Percentiles rank a stretch among this genome's conserved stretches.
Conservation (phyloP, 441 rosid genomes). For the Metrosideros polymorpha region DNA sequence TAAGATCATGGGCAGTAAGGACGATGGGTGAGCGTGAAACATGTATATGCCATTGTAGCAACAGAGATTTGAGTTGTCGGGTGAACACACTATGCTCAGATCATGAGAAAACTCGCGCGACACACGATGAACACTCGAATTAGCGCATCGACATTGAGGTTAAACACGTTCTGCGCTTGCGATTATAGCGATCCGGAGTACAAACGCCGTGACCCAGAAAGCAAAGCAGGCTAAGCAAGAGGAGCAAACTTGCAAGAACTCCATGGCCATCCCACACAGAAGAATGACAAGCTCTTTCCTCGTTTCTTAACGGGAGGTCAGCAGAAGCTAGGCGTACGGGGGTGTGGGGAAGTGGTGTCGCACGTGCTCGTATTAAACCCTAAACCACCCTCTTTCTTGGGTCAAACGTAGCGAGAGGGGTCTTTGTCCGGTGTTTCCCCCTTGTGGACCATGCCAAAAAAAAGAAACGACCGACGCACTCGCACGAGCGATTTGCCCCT, state of each 20-base stretch:
- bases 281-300: accelerated
- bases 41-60: neutral
- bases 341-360: neutral
- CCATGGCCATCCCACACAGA: neutral
- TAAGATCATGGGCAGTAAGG: neutral
- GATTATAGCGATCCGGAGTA: neutral
- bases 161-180: neutral
- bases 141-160: neutral
- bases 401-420: neutral
- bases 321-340: accelerated
- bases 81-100: neutral
- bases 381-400: neutral
- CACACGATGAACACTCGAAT: neutral
- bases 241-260: neutral
- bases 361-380: neutral
- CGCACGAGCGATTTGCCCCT: neutral
- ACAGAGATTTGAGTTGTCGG: neutral
- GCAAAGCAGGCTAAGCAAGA: neutral
- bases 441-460: neutral
- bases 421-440: neutral
- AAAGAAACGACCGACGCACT: neutral
- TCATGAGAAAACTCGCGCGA: neutral
- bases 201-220: neutral
- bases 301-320: neutral
- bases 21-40: neutral